Evolutionary conservation across 75 land plant genomes (phyloP), one percentile per base, ranked within the genome.

Genomic region (Pseudotsuga menziesii): DNA sequence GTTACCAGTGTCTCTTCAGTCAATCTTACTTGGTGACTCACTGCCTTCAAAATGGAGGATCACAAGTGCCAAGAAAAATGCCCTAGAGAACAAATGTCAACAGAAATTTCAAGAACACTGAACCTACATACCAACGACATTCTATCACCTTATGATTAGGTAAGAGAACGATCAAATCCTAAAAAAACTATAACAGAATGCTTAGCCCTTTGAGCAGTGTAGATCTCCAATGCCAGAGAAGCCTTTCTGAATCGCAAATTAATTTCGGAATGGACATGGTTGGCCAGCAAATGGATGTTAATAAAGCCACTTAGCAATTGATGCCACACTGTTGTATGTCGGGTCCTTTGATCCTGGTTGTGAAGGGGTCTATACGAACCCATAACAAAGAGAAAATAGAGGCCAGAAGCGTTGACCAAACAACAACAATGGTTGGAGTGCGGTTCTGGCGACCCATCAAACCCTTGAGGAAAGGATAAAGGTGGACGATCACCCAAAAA

Each of bases 381-480:
- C 96, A 93, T 19, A 93, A 56, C 67, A 93, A 80, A 0, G 96
- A 93, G 82, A 93, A 93, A 61, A 93, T 93, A 73, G 96, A 93
- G 7, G 96, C 96, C 16, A 93, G 82, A 0, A 93, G 88, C 58
- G 92, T 80, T 19, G 96, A 91, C 96, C 96, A 93, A 3, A 93
- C 96, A 16, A 93, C 81, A 20, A 93, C 87, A 62, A 93, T 89
- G 17, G 96, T 93, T 1, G 96, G 96, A 4, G 96, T 93, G 20
- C 96, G 85, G 85, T 93, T 93, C 61, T 93, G 96, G 44, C 92
- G 80, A 14, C 96, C 96, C 94, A 93, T 92, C 61, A 93, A 75
- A 80, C 96, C 96, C 83, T 93, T 93, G 41, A 93, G 85, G 89
- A 93, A 93, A 6, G 95, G 95, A 72, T 93, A 91, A 29, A 93